Base-by-base conservation (phyloP, 345 rosid genomes). In the Rubroshorea leprosula region DNA sequence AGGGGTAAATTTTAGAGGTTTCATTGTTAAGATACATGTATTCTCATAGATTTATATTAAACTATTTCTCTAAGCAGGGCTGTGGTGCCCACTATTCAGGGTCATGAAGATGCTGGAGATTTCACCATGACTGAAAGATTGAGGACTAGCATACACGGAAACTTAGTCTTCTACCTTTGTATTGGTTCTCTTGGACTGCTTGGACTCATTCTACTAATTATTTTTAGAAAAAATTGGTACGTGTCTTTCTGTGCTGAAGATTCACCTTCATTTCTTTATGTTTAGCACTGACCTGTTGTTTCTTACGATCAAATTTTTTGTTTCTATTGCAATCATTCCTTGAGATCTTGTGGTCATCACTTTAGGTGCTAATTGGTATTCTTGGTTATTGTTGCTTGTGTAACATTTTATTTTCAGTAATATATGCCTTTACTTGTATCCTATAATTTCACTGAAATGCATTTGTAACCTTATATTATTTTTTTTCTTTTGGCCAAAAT, bases 41-140 rank as follows among this genome's bases (percentile, higher is more conserved):
- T 75, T 61, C 74, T 69, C 76, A 71, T 69, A 35, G 66, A 44
- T 63, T 74, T 66, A 43, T 68, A 65, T 61, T 54, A 67, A 68
- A 62, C 64, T 63, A 71, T 58, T 51, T 79, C 69, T 67, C 75
- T 72, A 73, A 72, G 76, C 86, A 86, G 95, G 95, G 81, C 81
- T 55, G 87, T 80, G 71, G 90, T 75, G 77, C 90, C 95, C 64
- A 83, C 85, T 61, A 76, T 86, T 51, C 86, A 83, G 86, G 88
- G 95, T 75, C 83, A 70, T 69, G 95, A 86, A 86, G 95, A 83
- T 81, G 95, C 95, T 29, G 95, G 95, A 45, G 95, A 86, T 68
- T 86, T 81, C 66, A 83, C 84, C 5, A 55, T 83, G 65, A 67
- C 74, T 10, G 95, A 86, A 78, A 78, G 84, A 73, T 65, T 86